Evolutionary conservation across 768 basidiomycete species (phyloP).

Genomic region (Kwoniella heveanensis): DNA sequence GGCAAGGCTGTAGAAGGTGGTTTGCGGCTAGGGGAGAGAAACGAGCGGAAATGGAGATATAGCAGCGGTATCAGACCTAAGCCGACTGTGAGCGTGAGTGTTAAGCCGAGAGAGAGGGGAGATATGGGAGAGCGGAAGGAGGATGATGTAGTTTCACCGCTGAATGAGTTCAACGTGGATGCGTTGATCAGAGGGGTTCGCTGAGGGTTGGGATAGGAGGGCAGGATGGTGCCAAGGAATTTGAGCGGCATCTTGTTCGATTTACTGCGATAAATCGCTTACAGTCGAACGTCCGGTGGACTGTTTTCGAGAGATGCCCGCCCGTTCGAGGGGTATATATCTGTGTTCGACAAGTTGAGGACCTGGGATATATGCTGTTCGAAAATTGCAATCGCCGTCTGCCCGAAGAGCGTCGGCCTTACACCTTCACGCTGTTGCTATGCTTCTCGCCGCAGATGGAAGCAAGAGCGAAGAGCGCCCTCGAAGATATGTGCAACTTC

Average conservation of each 20-base stretch:
- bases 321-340: too few relatives aligned
- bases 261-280: background rate
- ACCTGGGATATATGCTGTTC: too few relatives aligned
- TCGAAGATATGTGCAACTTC: too few relatives aligned
- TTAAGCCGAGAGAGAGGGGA: background rate
- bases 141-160: background rate
- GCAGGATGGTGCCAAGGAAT: background rate
- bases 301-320: too few relatives aligned
- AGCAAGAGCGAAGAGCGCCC: too few relatives aligned
- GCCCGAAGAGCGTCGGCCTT: too few relatives aligned
- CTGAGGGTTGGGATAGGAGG: background rate
- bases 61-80: slow-evolving; percentile 11
- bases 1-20: slow-evolving; percentile 11
- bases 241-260: background rate
- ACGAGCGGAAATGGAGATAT: slow-evolving; percentile 16
- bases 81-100: background rate
- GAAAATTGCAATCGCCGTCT: too few relatives aligned
- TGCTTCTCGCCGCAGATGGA: too few relatives aligned
- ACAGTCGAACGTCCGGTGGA: too few relatives aligned
- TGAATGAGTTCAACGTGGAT: background rate
- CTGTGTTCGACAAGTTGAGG: too few relatives aligned
- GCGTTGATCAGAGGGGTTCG: background rate
- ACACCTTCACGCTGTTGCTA: too few relatives aligned
- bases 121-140: background rate
- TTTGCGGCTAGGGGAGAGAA: slow-evolving; percentile 1